phyloP scores from a whole-genome alignment of 176 grass and related monocot species.

The Cymbopogon citratus region DNA sequence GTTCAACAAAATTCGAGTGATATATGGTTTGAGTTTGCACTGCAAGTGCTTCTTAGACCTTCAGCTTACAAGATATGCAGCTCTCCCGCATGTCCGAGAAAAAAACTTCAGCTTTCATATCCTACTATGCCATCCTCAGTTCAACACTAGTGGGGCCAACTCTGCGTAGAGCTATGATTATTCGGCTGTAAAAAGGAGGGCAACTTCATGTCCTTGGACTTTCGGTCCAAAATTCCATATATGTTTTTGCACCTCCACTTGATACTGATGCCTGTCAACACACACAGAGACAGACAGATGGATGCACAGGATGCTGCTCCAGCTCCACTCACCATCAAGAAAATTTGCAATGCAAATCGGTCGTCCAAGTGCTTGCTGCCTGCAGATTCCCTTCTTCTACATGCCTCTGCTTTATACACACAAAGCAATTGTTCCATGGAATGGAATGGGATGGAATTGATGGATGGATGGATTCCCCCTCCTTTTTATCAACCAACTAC shows the following conservation, averaged over 20 bases:
- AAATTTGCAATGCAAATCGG: neutral
- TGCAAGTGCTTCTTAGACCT: neutral
- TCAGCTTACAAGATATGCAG: neutral
- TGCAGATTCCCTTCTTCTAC: slow-evolving; percentile 12
- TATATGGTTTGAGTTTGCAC: neutral
- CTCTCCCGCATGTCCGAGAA: neutral
- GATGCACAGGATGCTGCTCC: neutral
- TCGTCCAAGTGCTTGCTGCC: slow-evolving; percentile 18
- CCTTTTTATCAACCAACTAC: neutral
- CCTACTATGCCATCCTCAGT: neutral
- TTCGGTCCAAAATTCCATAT: slow-evolving; percentile 1
- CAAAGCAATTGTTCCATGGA: slow-evolving; percentile 19
- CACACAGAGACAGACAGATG: neutral
- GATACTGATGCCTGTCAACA: slow-evolving; percentile 19
- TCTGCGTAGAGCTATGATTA: neutral
- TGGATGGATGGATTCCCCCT: slow-evolving; percentile 17
- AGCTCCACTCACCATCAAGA: slow-evolving; percentile 27
- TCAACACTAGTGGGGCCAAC: neutral
- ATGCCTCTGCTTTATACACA: slow-evolving; percentile 28
- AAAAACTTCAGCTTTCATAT: neutral
- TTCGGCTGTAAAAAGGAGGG: slow-evolving; percentile 16
- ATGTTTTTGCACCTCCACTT: slow-evolving; percentile 31
- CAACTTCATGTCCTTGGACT: neutral
- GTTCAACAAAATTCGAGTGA: neutral
- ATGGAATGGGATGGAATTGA: neutral